Conservation (phyloP, 805 yeast genomes). For the Maudiozyma serrabonitensis region DNA sequence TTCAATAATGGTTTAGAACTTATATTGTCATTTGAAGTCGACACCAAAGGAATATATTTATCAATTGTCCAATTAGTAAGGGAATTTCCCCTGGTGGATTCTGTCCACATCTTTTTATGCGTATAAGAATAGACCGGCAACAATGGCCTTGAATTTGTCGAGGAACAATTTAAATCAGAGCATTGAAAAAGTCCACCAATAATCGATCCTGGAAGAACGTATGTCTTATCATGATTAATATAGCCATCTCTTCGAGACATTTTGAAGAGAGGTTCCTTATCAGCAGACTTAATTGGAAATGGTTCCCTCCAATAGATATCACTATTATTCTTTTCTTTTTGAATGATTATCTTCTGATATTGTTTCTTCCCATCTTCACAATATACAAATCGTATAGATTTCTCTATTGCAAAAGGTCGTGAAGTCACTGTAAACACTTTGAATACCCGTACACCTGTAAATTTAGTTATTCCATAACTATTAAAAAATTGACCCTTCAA, state of each 20-base stretch:
- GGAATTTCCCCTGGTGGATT: constrained; percentile 20
- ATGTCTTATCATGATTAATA: constrained; percentile 34
- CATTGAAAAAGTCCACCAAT: constrained; percentile 60
- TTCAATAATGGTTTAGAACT: not conserved
- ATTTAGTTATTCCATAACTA: constrained; percentile 17
- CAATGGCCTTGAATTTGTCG: constrained; percentile 34
- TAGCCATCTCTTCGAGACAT: constrained; percentile 50
- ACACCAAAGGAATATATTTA: constrained; percentile 48
- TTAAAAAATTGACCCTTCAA: constrained; percentile 49
- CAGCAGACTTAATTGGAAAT: constrained; percentile 29
- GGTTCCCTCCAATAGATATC: constrained; percentile 42
- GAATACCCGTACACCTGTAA: constrained; percentile 48
- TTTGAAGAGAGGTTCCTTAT: constrained; percentile 38
- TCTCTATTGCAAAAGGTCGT: constrained; percentile 31
- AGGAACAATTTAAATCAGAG: constrained; percentile 29
- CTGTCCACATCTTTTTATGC: constrained; percentile 38
- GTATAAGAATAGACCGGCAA: constrained; percentile 54
- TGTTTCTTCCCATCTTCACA: constrained; percentile 43
- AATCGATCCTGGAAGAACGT: constrained; percentile 47
- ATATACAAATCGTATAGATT: constrained; percentile 38
- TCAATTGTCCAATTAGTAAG: constrained; percentile 20
- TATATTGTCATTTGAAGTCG: constrained; percentile 35
- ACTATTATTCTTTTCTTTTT: constrained; percentile 20
- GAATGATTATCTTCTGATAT: constrained; percentile 32
- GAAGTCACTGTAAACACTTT: constrained; percentile 38